A percentile compares a stretch with the other conserved stretches of the same genome.
phyloP scores from a whole-genome alignment of 2,329 filamentous ascomycete species.

The Penicillium sclerotiorum region DNA sequence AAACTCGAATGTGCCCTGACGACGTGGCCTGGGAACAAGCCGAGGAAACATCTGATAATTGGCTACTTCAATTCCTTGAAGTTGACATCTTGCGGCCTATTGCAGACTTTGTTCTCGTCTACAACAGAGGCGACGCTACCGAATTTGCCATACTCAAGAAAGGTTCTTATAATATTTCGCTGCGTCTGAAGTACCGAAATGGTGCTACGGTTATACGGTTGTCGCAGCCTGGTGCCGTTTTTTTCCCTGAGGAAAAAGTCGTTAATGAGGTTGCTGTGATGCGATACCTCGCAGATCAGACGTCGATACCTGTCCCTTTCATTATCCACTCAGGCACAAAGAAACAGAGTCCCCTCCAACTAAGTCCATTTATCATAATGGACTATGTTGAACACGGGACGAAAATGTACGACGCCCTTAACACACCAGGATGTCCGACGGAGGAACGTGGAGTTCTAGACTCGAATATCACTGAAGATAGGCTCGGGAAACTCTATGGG shows the following conservation, averaged over 20 bases:
- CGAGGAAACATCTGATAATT: not conserved
- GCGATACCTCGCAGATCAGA: not conserved
- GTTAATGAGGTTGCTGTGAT: conserved; percentile 4
- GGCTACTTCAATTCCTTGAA: not conserved
- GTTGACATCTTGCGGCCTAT: not conserved
- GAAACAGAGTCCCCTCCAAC: not conserved
- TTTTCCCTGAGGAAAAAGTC: conserved; percentile 5
- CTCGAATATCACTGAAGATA: conserved; percentile 7
- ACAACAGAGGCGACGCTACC: not conserved
- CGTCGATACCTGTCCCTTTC: conserved; percentile 1
- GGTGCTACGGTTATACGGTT: not conserved
- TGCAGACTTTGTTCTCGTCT: not conserved
- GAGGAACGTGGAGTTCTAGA: conserved; percentile 18
- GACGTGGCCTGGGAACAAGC: conserved; percentile 1
- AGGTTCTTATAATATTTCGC: conserved; percentile 1
- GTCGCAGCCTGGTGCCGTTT: conserved; percentile 1
- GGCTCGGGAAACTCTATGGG: conserved; percentile 31
- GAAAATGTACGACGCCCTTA: conserved; percentile 19
- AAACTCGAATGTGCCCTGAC: not conserved
- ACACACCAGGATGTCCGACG: conserved; percentile 13
- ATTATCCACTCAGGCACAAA: conserved; percentile 1
- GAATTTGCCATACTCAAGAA: conserved; percentile 3
- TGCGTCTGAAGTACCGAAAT: not conserved
- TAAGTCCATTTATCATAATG: conserved; percentile 36
- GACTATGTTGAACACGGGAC: conserved; percentile 27